phyloP scores from a whole-genome alignment of 495 filamentous ascomycete genomes.

The Alectoria sarmentosa region DNA sequence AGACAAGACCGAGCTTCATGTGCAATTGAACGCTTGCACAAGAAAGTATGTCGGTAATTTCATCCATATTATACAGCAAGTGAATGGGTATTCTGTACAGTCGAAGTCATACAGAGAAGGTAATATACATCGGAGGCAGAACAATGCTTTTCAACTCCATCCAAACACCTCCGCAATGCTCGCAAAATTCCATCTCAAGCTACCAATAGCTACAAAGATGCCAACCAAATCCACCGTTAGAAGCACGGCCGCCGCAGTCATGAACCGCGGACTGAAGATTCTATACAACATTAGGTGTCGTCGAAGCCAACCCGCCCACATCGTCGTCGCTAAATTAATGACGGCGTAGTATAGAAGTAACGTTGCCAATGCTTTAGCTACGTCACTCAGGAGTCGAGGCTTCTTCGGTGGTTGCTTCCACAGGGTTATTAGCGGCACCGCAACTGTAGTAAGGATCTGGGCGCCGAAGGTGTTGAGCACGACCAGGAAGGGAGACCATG shows the following conservation, averaged over 20 bases:
- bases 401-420: slow-evolving; percentile 64
- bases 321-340: slow-evolving; percentile 73
- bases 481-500: slow-evolving; percentile 78
- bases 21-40: background rate
- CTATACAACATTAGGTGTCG: slow-evolving; percentile 95
- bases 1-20: background rate
- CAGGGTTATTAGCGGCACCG: slow-evolving; percentile 72
- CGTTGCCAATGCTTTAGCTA: slow-evolving; percentile 60
- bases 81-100: background rate
- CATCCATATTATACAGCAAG: background rate
- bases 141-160: slow-evolving; percentile 40
- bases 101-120: background rate
- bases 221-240: slow-evolving; percentile 70
- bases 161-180: slow-evolving; percentile 89
- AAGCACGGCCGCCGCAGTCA: slow-evolving; percentile 69
- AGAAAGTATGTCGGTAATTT: no score
- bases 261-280: slow-evolving; percentile 87
- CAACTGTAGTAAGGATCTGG: slow-evolving; percentile 71
- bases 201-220: slow-evolving; percentile 59
- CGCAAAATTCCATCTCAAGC: slow-evolving; percentile 61
- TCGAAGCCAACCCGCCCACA: slow-evolving; percentile 79
- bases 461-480: slow-evolving; percentile 81
- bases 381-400: slow-evolving; percentile 52
- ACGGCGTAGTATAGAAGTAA: slow-evolving; percentile 76
- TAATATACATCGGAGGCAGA: background rate